Conservation (phyloP, 2,329 filamentous ascomycete species). For the Aspergillus cejpii region DNA sequence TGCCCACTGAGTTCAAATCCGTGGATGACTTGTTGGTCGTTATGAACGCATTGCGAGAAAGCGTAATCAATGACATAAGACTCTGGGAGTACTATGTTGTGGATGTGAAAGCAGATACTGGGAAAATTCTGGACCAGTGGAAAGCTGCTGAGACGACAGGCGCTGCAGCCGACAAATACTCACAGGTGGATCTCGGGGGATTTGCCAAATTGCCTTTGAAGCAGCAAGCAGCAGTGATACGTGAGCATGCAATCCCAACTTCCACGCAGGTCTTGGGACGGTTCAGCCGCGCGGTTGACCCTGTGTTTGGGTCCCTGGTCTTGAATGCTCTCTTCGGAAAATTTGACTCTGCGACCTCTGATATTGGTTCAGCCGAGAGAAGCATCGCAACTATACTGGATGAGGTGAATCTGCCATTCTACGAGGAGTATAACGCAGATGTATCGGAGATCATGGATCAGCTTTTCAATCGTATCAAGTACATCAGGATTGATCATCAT, state of each 20-base stretch:
- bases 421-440: conserved; percentile 86
- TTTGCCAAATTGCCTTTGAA: conserved; percentile 52
- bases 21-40: conserved; percentile 68
- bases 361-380: conserved; percentile 44
- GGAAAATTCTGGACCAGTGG: conserved; percentile 67
- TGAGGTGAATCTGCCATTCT: conserved; percentile 78
- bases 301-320: conserved; percentile 62
- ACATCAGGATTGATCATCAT: conserved; percentile 84
- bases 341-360: conserved; percentile 49
- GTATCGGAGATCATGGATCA: conserved; percentile 78
- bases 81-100: conserved; percentile 93
- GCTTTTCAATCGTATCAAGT: conserved; percentile 89
- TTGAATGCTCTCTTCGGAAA: conserved; percentile 63
- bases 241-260: conserved; percentile 62
- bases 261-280: conserved; percentile 71
- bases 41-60: conserved; percentile 75
- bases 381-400: conserved; percentile 61
- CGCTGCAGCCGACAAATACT: conserved; percentile 11
- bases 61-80: conserved; percentile 68
- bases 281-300: conserved; percentile 64
- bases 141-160: conserved; percentile 37
- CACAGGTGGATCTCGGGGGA: conserved; percentile 36
- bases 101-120: conserved; percentile 66
- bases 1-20: conserved; percentile 67
- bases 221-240: conserved; percentile 55